These are phyloP conservation scores for Penicillium coffeae DNA, from an alignment of 495 filamentous ascomycete species.

Conservation along the genomic window DNA sequence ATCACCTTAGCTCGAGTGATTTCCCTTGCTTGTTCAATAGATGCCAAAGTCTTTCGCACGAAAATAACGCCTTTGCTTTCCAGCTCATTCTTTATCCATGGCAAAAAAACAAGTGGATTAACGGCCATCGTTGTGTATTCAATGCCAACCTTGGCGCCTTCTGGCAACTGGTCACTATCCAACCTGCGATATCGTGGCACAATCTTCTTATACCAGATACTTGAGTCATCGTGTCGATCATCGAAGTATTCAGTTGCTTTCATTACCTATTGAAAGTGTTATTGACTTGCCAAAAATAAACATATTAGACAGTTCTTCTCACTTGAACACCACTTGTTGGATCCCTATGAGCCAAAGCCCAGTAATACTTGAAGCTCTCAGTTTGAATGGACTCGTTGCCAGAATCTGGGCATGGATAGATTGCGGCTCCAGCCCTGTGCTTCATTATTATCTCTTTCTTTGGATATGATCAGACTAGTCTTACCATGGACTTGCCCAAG, in stretches of 20 bases:
- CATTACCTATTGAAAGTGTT: neutral
- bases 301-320: neutral
- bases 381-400: constrained; percentile 6
- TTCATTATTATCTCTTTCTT: neutral
- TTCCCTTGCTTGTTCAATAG: constrained; percentile 8
- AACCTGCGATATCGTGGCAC: constrained; percentile 13
- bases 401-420: constrained; percentile 14
- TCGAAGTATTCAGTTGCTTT: constrained; percentile 17
- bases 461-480: too few relatives aligned
- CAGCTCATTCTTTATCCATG: constrained; percentile 15
- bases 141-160: constrained; percentile 8
- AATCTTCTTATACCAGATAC: constrained; percentile 16
- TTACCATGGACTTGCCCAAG: constrained; percentile 22
- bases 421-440: constrained; percentile 15
- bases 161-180: constrained; percentile 1
- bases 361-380: constrained; percentile 16
- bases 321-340: constrained; percentile 19
- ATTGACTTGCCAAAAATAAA: neutral
- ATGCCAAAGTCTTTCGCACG: constrained; percentile 3
- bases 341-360: constrained; percentile 17
- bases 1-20: constrained; percentile 5
- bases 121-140: constrained; percentile 13
- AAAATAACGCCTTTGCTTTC: constrained; percentile 7
- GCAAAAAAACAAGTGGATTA: constrained; percentile 10
- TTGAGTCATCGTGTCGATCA: constrained; percentile 15